Conservation (phyloP, 805 yeast genomes). For the Phaffomyces thermotolerans region DNA sequence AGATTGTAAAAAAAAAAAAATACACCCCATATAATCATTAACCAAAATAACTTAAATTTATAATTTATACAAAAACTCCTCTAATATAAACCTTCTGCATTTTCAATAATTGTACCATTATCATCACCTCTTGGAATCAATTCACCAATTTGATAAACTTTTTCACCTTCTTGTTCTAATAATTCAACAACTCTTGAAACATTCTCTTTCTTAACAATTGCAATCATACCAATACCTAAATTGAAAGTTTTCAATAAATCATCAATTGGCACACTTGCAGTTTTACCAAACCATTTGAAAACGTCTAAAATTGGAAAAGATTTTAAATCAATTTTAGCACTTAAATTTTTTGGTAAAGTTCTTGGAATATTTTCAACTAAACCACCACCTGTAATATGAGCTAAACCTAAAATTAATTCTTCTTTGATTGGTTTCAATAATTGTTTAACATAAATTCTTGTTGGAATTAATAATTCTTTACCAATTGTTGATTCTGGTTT, state of each 20-base stretch:
- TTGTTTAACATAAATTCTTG: conserved; percentile 91
- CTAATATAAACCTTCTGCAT: conserved; percentile 26
- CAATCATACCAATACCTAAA: conserved; percentile 95
- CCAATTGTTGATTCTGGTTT: conserved; percentile 65
- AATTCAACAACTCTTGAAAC: conserved; percentile 48
- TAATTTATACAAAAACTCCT: neutral
- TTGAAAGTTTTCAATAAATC: conserved; percentile 90
- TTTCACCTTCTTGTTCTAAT: conserved; percentile 63
- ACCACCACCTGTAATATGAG: conserved; percentile 99
- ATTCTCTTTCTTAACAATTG: conserved; percentile 65
- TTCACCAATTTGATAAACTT: conserved; percentile 62
- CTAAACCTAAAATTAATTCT: conserved; percentile 73
- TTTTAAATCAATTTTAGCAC: conserved; percentile 72
- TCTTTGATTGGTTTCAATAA: conserved; percentile 66
- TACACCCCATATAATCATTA: neutral
- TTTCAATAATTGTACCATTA: conserved; percentile 46
- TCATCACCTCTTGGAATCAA: conserved; percentile 41
- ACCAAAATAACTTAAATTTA: neutral
- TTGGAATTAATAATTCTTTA: conserved; percentile 79
- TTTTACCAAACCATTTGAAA: conserved; percentile 88
- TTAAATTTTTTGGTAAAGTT: conserved; percentile 73
- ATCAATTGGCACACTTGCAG: conserved; percentile 80
- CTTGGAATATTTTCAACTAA: conserved; percentile 93
- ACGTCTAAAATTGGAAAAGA: conserved; percentile 83
- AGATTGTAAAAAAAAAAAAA: too few relatives aligned